Evolutionary conservation across 768 basidiomycete genomes (phyloP), one percentile per base, ranked within the genome.

Genomic region (Calocybe indica): DNA sequence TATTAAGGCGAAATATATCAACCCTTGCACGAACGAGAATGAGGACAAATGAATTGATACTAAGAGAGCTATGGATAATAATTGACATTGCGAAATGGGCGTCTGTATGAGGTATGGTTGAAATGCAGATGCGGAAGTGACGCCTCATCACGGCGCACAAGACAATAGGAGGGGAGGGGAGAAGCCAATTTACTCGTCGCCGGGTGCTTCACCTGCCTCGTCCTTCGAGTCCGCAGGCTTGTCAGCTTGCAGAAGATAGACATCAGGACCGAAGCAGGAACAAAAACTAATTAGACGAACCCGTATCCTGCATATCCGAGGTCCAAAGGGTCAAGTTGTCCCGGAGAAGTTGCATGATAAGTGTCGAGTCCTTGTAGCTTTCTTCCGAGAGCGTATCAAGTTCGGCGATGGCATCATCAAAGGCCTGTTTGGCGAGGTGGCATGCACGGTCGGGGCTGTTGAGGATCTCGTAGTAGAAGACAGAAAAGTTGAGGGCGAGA

Each of bases 381-480:
- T 97, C 94, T 74, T 97, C 95, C 60, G 90, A 93, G 47, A 98
- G 83, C 15, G 94, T 97, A 77, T 98, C 94, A 62, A 97, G 91
- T 74, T 98, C 94, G 57, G 94, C 93, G 65, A 98, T 97, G 40
- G 95, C 95, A 67, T 97, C 94, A 55, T 97, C 94, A 69, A 98
- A 98, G 6, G 95, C 94, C 71, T 96, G 92, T 77, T 98, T 98
- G 67, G 94, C 94, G 57, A 97, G 88, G 65, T 94, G 91, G 77
- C 94, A 96, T 44, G 95, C 95, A 69, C 92, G 91, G 71, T 96
- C 94, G 57, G 95, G 93, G 70, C 88, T 89, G 83, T 96, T 96
- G 69, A 96, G 85, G 67, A 97, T 96, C 72, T 97, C 94, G 75
- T 96, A 96, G 82, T 97, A 97, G 81, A 98, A 97, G 43, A 98